Conservation (phyloP, 306 rosid genomes). For the Cucurbita moschata region DNA sequence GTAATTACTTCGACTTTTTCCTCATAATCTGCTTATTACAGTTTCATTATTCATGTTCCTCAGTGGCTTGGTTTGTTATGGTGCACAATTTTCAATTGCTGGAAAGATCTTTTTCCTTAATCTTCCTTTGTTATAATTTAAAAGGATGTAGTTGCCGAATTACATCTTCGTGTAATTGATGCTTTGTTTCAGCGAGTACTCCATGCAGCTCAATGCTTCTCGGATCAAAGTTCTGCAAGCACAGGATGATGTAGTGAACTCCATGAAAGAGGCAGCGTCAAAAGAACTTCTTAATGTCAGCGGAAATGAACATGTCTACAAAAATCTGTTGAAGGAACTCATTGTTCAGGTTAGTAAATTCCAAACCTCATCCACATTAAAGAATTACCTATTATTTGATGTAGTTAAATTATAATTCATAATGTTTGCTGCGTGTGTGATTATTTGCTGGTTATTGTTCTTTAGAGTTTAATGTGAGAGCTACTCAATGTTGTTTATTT, state of each 20-base stretch:
- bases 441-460: neutral
- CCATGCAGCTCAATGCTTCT: slow-evolving; percentile 51
- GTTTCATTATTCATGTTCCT: neutral
- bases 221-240: slow-evolving; percentile 90
- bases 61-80: neutral
- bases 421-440: neutral
- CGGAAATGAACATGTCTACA: slow-evolving; percentile 44
- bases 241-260: slow-evolving; percentile 67
- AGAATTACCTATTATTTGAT: too few relatives aligned
- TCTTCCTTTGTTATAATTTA: neutral
- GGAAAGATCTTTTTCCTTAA: neutral
- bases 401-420: neutral
- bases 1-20: slow-evolving; percentile 20
- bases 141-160: neutral
- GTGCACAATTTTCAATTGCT: neutral
- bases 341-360: slow-evolving; percentile 57
- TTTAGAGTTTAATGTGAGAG: slow-evolving; percentile 5
- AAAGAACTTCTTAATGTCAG: slow-evolving; percentile 63
- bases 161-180: neutral
- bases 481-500: slow-evolving; percentile 29
- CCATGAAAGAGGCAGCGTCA: slow-evolving; percentile 76
- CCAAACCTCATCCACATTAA: neutral
- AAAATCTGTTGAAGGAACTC: slow-evolving; percentile 57
- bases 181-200: slow-evolving; percentile 64
- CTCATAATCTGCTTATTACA: neutral